Evolutionary conservation across 2,329 filamentous ascomycete species (phyloP).

Genomic region (Verticillium isaacii): DNA sequence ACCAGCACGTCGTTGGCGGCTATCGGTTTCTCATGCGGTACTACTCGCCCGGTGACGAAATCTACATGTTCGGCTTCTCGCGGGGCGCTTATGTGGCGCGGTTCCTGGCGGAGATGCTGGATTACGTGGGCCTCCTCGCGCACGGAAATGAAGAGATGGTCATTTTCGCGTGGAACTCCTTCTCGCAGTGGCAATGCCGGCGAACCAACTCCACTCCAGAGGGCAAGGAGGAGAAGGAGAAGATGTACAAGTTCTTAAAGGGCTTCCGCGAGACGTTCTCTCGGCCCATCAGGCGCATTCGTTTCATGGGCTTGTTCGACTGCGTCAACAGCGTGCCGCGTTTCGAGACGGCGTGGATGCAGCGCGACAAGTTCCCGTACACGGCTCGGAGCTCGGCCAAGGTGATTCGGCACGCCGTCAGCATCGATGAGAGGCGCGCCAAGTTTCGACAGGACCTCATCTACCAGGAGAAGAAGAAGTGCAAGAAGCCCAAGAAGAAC

Average conservation of each 20-base stretch:
- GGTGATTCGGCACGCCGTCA: constrained; percentile 65
- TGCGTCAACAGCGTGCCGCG: constrained; percentile 76
- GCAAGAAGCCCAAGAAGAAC: constrained; percentile 14
- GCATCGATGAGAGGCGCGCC: constrained; percentile 65
- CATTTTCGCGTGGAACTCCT: constrained; percentile 78
- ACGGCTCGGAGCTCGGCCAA: constrained; percentile 52
- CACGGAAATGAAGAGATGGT: constrained; percentile 85
- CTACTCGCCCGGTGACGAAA: constrained; percentile 59
- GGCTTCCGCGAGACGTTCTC: constrained; percentile 79
- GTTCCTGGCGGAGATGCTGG: constrained; percentile 78
- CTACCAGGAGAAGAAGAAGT: constrained; percentile 38
- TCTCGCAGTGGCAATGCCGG: constrained; percentile 67
- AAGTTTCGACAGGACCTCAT: constrained; percentile 70
- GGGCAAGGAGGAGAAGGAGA: constrained; percentile 42
- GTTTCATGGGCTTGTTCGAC: constrained; percentile 76
- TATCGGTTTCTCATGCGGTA: constrained; percentile 77
- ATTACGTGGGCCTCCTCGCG: constrained; percentile 73
- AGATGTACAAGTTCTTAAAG: constrained; percentile 71
- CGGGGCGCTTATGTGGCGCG: constrained; percentile 69
- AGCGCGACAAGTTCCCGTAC: constrained; percentile 72
- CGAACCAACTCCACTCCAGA: constrained; percentile 31
- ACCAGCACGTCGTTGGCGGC: constrained; percentile 76
- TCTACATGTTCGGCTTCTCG: constrained; percentile 72
- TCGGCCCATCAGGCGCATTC: constrained; percentile 66
- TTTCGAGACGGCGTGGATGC: constrained; percentile 75